Evolutionary conservation across 148 eudicot species (phyloP).

Genomic region (Camellia sinensis): DNA sequence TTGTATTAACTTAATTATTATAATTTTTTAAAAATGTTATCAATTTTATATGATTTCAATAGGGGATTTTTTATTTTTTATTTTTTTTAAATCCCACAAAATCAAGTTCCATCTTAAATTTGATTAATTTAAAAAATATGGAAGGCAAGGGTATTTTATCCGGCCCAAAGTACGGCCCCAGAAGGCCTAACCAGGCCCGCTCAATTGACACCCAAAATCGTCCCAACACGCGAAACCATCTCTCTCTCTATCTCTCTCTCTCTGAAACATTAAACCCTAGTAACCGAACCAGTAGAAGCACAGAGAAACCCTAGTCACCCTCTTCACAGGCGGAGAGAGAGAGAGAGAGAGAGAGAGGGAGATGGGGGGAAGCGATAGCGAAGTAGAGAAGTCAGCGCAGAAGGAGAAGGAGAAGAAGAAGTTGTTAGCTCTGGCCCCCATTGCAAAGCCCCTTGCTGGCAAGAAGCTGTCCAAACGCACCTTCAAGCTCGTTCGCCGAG

Average conservation of each 20-base stretch:
- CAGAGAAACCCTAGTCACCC: not conserved
- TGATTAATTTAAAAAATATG: too few relatives aligned
- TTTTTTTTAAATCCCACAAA: too few relatives aligned
- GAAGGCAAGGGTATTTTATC: too few relatives aligned
- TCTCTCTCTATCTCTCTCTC: too few relatives aligned
- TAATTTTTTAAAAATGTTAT: too few relatives aligned
- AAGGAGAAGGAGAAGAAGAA: conserved; percentile 73
- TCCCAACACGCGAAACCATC: not conserved
- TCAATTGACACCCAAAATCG: not conserved
- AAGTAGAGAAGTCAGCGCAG: conserved; percentile 57
- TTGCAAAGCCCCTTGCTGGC: conserved; percentile 93
- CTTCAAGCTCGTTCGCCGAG: conserved; percentile 81
- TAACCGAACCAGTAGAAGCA: not conserved
- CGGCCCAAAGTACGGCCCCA: too few relatives aligned
- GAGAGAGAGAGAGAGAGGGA: too few relatives aligned
- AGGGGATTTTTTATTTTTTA: too few relatives aligned
- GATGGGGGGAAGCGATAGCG: conserved; percentile 69
- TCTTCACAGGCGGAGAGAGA: not conserved
- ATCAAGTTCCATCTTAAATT: too few relatives aligned
- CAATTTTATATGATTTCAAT: too few relatives aligned
- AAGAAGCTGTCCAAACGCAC: conserved; percentile 85
- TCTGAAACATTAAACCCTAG: not conserved
- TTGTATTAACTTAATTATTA: too few relatives aligned
- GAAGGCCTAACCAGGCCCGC: not conserved
- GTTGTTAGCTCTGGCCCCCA: conserved; percentile 61